Percentiles rank a stretch among this genome's conserved stretches.
Evolutionary conservation across 2,329 filamentous ascomycete species (phyloP).

Genomic region (Cadophora malorum): DNA sequence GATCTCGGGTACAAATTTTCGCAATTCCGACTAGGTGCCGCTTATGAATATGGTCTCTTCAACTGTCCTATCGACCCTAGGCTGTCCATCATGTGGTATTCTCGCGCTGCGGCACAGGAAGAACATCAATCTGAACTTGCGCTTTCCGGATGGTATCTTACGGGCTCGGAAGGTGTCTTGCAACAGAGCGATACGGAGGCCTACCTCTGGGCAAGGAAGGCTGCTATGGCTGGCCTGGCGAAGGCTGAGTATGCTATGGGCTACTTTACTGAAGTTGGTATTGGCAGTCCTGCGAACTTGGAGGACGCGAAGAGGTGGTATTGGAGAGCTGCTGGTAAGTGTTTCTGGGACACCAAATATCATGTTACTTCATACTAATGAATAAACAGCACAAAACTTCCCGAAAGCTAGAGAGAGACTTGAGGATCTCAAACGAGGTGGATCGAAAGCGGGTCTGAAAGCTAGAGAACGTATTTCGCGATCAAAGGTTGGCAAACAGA

Average conservation of each 20-base stretch:
- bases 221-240: slow-evolving; percentile 82
- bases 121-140: slow-evolving; percentile 93
- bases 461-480: slow-evolving; percentile 80
- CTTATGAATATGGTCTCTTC: slow-evolving; percentile 87
- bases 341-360: neutral
- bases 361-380: neutral
- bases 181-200: slow-evolving; percentile 94
- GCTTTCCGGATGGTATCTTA: slow-evolving; percentile 92
- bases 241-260: slow-evolving; percentile 99
- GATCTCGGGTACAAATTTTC: slow-evolving; percentile 94
- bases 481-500: slow-evolving; percentile 80
- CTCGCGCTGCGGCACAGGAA: slow-evolving; percentile 85
- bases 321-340: slow-evolving; percentile 93
- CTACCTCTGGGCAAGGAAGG: slow-evolving; percentile 96
- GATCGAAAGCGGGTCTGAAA: slow-evolving; percentile 72
- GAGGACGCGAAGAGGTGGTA: slow-evolving; percentile 99
- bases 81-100: slow-evolving; percentile 92
- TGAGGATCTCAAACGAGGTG: slow-evolving; percentile 86
- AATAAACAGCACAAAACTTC: slow-evolving; percentile 80
- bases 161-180: slow-evolving; percentile 84
- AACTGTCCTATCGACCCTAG: slow-evolving; percentile 84
- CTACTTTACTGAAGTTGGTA: slow-evolving; percentile 95
- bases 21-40: slow-evolving; percentile 86
- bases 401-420: slow-evolving; percentile 91
- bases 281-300: slow-evolving; percentile 82